Evolutionary conservation across 805 yeast genomes (phyloP).

Genomic region (Zygosaccharomyces bisporus): DNA sequence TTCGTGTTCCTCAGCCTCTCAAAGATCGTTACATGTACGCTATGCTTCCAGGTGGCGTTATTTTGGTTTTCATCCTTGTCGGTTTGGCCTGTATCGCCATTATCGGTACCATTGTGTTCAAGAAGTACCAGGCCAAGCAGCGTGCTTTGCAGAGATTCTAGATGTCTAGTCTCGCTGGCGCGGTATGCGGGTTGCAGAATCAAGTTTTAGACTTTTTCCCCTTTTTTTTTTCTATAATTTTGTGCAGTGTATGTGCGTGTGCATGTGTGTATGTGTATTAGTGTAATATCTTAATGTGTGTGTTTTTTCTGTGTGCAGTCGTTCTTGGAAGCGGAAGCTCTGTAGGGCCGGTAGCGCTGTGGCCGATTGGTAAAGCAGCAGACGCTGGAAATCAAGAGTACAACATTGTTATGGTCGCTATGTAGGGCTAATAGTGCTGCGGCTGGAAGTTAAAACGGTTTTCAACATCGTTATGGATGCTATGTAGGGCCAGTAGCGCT

Average conservation of each 20-base stretch:
- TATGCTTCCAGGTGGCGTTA: conserved; percentile 73
- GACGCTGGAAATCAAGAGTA: too few species aligned
- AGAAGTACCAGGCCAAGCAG: conserved; percentile 37
- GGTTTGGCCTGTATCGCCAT: conserved; percentile 36
- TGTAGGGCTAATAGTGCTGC: too few species aligned
- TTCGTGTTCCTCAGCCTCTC: neutral
- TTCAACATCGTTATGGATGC: too few species aligned
- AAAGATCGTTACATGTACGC: neutral
- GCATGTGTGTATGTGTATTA: conserved; percentile 8
- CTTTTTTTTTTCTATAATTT: conserved; percentile 6
- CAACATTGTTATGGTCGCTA: too few species aligned
- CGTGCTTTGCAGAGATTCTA: conserved; percentile 39
- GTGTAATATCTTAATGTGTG: conserved; percentile 8
- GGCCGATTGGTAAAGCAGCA: too few species aligned
- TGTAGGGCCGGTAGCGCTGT: too few species aligned
- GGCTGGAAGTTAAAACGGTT: too few species aligned
- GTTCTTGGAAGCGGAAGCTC: too few species aligned
- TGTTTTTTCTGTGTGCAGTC: neutral
- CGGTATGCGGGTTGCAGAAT: neutral
- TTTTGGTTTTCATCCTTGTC: conserved; percentile 53
- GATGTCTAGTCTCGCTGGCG: neutral
- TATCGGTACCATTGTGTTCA: conserved; percentile 31
- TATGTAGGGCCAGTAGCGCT: too few species aligned
- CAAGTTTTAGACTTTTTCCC: conserved; percentile 11
- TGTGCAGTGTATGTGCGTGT: conserved; percentile 3